Evolutionary conservation across 1,139 yeast species (phyloP), one percentile per base, ranked within the genome.

Genomic region (Protomyces pachydermus): DNA sequence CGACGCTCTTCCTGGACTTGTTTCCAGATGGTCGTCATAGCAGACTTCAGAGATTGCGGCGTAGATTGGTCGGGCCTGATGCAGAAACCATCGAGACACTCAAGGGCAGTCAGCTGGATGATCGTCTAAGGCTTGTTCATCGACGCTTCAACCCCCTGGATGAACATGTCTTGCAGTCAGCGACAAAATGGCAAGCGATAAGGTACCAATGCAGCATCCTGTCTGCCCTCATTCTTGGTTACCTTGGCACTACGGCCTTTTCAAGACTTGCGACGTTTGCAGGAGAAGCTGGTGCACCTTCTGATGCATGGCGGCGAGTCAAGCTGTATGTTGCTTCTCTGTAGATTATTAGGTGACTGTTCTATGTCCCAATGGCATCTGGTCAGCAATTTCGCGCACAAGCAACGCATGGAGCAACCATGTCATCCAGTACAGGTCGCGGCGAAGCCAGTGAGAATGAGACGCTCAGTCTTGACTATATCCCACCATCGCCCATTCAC

Each of bases 231-330:
- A 18, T 38, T 28, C 20, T 20, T 10, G 20, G 23, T 12, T 25
- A 38, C 56, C 20, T 58, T 5, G 62, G 62, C 18, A 52, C 52
- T 18, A 32, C 56, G 3, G 10, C 54, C n/a, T 58, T 58, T 42
- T 55, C 45, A 3, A 35, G 42, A 9, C 14, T 58, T 12, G 62
- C 62, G 9, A 58, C 62, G 9, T 58, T 58, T 42, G 56, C 62
- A n/a, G 62, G 62, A 8, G 56, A 52, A 14, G 62, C 56, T 3
- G 62, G 62, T 8, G 39, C 42, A 20, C 56, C 62, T 14, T 35
- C 56, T n/a, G 62, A 58, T 39, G 56, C 42, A 16, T 58, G 62
- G 62, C 35, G 34, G 28, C 56, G 62, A 3, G 62, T 58, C 45
- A 23, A 28, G 23, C 12, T 42, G 25, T 42, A 18, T 42, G 9